These are phyloP conservation scores for Phanerochaete sordida DNA, from an alignment of 768 basidiomycete genomes.

Conservation along the genomic window DNA sequence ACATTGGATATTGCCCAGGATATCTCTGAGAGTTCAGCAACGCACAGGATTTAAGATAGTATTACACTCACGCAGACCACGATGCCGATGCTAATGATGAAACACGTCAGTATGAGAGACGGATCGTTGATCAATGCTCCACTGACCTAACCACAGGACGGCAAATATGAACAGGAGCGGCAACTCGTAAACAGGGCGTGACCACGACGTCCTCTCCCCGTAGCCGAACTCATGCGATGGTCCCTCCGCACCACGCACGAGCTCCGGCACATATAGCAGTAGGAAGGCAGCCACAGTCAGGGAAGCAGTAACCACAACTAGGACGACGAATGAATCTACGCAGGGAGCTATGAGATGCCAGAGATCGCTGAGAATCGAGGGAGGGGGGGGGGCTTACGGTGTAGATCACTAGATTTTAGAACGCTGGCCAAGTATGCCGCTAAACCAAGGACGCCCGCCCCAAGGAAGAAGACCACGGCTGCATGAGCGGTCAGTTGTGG, in stretches of 20 bases:
- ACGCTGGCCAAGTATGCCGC: constrained; percentile 55
- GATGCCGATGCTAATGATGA: constrained; percentile 58
- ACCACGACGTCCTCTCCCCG: too few relatives aligned
- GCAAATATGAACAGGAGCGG: constrained; percentile 50
- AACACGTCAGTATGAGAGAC: not conserved
- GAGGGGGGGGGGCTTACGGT: constrained; percentile 54
- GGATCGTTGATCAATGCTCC: too few relatives aligned
- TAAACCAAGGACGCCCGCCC: constrained; percentile 60
- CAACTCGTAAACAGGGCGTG: constrained; percentile 63
- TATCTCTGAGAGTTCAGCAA: constrained; percentile 51
- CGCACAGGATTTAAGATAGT: too few relatives aligned
- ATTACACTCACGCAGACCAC: constrained; percentile 60
- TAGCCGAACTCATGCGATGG: too few relatives aligned
- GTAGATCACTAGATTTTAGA: constrained; percentile 63
- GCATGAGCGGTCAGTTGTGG: not conserved
- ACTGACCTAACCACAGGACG: constrained; percentile 68
- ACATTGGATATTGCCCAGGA: constrained; percentile 46
- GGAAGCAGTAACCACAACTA: constrained; percentile 61
- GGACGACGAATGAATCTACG: constrained; percentile 54
- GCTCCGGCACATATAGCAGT: constrained; percentile 56
- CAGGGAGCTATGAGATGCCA: not conserved
- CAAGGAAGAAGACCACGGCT: constrained; percentile 37
- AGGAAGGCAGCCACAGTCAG: constrained; percentile 62
- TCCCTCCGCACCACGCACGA: too few relatives aligned
- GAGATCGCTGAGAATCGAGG: too few relatives aligned